Evolutionary conservation across 495 filamentous ascomycete species (phyloP).

Genomic region (Rhizodiscina lignyota): DNA sequence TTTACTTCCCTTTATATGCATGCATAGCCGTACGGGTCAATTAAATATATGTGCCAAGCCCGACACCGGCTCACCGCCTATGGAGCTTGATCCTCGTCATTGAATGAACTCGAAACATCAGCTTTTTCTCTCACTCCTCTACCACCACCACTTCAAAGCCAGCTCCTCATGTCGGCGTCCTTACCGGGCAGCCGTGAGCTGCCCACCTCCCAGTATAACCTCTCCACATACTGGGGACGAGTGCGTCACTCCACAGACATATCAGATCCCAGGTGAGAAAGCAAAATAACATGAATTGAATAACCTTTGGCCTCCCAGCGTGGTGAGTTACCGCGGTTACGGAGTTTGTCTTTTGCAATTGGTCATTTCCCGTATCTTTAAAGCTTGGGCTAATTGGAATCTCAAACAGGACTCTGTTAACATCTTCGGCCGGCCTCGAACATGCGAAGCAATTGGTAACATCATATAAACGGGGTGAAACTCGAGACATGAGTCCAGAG

Average conservation of each 20-base stretch:
- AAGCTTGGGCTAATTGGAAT: background rate
- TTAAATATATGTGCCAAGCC: too few relatives aligned
- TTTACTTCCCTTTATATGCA: too few relatives aligned
- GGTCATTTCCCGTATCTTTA: too few relatives aligned
- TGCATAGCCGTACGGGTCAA: too few relatives aligned
- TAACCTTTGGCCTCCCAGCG: conserved; percentile 13
- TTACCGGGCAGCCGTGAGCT: too few relatives aligned
- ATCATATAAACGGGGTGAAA: conserved; percentile 65
- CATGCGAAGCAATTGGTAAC: conserved; percentile 62
- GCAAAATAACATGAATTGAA: conserved; percentile 6
- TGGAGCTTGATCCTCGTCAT: too few relatives aligned
- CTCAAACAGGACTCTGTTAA: conserved; percentile 54
- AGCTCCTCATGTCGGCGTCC: too few relatives aligned
- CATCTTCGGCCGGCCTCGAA: conserved; percentile 59
- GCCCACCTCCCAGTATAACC: conserved; percentile 90
- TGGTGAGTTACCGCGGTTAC: conserved; percentile 17
- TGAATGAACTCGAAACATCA: too few relatives aligned
- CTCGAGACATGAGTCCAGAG: conserved; percentile 67
- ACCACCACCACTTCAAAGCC: too few relatives aligned
- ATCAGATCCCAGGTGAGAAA: conserved; percentile 83
- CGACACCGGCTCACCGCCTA: too few relatives aligned
- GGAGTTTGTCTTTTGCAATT: too few relatives aligned
- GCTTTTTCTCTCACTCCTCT: too few relatives aligned
- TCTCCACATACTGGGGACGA: conserved; percentile 86
- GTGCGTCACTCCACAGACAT: conserved; percentile 81